Evolutionary conservation across 1,284 basidiomycete genomes (phyloP).

Genomic region (Heterobasidion parviporum): DNA sequence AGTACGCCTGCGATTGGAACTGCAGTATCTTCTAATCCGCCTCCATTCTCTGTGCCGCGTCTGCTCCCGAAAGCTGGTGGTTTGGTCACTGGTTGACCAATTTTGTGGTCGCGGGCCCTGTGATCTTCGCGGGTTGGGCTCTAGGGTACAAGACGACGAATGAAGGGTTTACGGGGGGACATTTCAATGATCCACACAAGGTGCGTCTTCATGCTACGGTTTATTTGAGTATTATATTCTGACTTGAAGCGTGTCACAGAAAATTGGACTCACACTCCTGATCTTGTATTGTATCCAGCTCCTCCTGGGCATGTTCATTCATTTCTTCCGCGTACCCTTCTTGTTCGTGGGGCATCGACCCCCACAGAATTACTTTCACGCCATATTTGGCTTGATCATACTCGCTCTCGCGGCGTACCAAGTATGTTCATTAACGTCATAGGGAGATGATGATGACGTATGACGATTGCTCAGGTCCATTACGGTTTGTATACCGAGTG

Average conservation of each 20-base stretch:
- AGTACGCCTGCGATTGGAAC: constrained; percentile 7
- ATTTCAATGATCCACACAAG: constrained; percentile 36
- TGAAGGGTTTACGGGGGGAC: constrained; percentile 17
- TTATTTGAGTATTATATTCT: too few species aligned
- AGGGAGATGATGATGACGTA: neutral
- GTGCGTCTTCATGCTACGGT: constrained; percentile 9
- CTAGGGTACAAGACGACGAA: constrained; percentile 29
- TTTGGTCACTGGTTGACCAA: constrained; percentile 39
- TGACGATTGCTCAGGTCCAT: constrained; percentile 27
- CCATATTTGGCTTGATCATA: constrained; percentile 34
- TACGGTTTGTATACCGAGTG: constrained; percentile 41
- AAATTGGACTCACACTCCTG: constrained; percentile 47
- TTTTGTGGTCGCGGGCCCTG: constrained; percentile 35
- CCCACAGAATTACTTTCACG: constrained; percentile 42
- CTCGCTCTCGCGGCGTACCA: constrained; percentile 39
- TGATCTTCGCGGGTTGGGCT: constrained; percentile 41
- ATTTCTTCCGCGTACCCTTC: constrained; percentile 37
- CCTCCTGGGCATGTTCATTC: constrained; percentile 40
- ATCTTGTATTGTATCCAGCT: constrained; percentile 48
- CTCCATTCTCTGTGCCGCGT: neutral
- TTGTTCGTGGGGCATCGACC: constrained; percentile 31
- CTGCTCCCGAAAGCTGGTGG: constrained; percentile 40
- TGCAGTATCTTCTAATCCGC: neutral
- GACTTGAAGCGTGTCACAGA: constrained; percentile 20
- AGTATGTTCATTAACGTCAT: constrained; percentile 17